Evolutionary conservation across 2,329 filamentous ascomycete species (phyloP), one percentile per base, ranked within the genome.

Genomic region (Paradendryphiella salina): DNA sequence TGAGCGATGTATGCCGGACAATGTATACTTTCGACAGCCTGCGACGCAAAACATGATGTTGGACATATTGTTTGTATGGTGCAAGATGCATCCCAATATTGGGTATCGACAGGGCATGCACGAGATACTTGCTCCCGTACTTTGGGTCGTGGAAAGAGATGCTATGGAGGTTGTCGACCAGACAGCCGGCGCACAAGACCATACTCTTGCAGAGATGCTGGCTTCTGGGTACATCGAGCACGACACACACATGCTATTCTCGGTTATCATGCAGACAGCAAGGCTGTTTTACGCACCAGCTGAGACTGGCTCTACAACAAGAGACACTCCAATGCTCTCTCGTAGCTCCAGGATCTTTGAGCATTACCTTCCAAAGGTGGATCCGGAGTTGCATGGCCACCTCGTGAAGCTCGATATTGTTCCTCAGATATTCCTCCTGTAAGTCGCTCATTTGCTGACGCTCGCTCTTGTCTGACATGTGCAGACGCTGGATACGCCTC

Each of bases 61-160:
- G 26, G 89, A 99, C 67, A 85, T 96, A 26, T 79, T 99, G 28
- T 99, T 97, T 73, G 83, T 99, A 59, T 97, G 92, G 75, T 94
- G 91, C 76, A 97, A 96, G 73, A 82, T 95, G 45, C 90, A 97
- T 66, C 90, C 90, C 1, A 85, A 87, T 60, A 81, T 90, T 46
- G 90, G 90, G 13, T 99, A 99, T 70, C 85, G 94, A n/a, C 94
- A 99, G 76, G 94, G 94, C 9, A 99, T 99, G 93, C 94, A 99
- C 70, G 94, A 99, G 74, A 79, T 99, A 35, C 79, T 97, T 11
- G 94, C 94, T 0, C 92, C 94, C 0, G 85, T 99, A 31, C 77
- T 96, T 5, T 90, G 90, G 81, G 88, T 90, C 1, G 77, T 97
- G 5, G 85, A 92, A 61, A 81, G 86, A 61, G 94, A 99, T 75